Base-by-base conservation (phyloP, 352 stramenopile genomes). In the Phytophthora litchii region DNA sequence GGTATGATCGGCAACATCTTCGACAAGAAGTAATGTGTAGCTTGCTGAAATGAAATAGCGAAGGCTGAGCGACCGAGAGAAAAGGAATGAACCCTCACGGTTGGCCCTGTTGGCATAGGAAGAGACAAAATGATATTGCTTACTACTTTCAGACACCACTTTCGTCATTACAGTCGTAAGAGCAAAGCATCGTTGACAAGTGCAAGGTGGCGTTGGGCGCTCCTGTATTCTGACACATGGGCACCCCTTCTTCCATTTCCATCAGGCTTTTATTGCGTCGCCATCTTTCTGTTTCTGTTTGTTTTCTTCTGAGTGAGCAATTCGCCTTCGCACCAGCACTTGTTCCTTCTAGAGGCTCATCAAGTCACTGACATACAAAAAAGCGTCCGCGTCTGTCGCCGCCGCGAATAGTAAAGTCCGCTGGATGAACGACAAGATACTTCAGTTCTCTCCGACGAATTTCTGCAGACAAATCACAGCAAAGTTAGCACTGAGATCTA, bases 1-100 rank as follows among this genome's bases (percentile, higher is more conserved):
- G 96, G 80, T 44, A 79, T 98, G 67, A 49, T 83, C 23, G 76
- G 71, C 47, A 86, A 76, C 65, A 61, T 81, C 32, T 62, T 86
- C 29, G 76, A 78, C 45, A 61, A 61, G 47, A 71, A 70, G 45
- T 81, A 74, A 67, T 44, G 12, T 4, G 21, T 3, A 40, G 9
- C 16, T 19, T 21, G 5, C 29, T 60, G 12, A 36, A 49, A 43
- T 34, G 46, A 65, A 41, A 13, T 49, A 63, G 12, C 38, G 14
- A 54, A 41, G 36, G 12, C 12, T 19, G 19, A n/a, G 14, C 36
- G 4, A 42, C 13, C 17, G 13, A 27, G 43, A 36, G 43, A 46
- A 29, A 23, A 55, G 31, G 50, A 53, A 48, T 43, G 32, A 59
- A 56, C 25, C 20, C 36, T 54, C 27, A 37, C 41, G n/a, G 31